Conservation (phyloP, 2,329 filamentous ascomycete genomes). For the Aureobasidium sp. region DNA sequence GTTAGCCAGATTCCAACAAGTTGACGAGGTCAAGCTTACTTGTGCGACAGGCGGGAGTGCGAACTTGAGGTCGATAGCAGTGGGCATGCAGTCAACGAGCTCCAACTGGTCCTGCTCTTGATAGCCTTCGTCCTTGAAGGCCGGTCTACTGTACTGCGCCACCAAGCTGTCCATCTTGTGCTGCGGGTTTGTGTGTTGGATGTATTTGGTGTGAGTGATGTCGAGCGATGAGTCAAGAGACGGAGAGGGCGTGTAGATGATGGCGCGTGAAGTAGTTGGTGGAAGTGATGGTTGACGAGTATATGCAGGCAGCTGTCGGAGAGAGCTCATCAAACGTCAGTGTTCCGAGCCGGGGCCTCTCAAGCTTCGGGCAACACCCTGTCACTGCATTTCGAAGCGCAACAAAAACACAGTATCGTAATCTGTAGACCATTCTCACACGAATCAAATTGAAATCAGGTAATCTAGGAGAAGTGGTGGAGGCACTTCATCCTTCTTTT, state of each 20-base stretch:
- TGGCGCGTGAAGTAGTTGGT: not conserved
- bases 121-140: constrained; percentile 65
- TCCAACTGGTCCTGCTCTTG: constrained; percentile 58
- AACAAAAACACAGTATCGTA: not conserved
- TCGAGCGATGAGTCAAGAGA: not conserved
- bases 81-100: constrained; percentile 59
- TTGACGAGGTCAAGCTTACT: constrained; percentile 46
- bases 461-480: not conserved
- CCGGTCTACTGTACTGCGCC: constrained; percentile 78
- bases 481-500: not conserved
- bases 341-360: not conserved
- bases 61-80: constrained; percentile 79
- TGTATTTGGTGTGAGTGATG: not conserved
- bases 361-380: not conserved
- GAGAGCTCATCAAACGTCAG: constrained; percentile 4
- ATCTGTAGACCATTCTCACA: not conserved
- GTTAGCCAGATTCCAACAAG: constrained; percentile 17
- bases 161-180: constrained; percentile 81
- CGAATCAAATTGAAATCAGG: too few species aligned
- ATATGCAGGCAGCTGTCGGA: constrained; percentile 9
- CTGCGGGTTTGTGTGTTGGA: not conserved
- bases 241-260: not conserved
- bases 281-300: constrained; percentile 5
- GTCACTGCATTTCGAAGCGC: not conserved
- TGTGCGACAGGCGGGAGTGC: constrained; percentile 88